Percentiles rank a stretch among this genome's conserved stretches.
Evolutionary conservation across 2,329 filamentous ascomycete species (phyloP).

Genomic region (Thielaviopsis cerberus): DNA sequence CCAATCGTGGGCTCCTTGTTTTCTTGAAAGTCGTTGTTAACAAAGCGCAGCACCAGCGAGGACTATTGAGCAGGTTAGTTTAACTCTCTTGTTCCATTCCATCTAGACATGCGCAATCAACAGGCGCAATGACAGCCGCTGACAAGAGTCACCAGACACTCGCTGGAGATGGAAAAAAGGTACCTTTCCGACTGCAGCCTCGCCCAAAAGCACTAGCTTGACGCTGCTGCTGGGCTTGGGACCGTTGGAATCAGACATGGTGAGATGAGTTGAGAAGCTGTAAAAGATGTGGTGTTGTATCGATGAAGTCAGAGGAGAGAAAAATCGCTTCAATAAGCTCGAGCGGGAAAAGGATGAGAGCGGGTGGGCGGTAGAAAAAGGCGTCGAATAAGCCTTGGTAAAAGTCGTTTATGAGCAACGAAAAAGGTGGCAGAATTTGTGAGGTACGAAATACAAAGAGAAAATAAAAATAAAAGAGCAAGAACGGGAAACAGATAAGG

Average conservation of each 20-base stretch:
- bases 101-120: background rate
- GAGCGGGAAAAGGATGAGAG: background rate
- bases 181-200: constrained; percentile 97
- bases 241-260: constrained; percentile 34
- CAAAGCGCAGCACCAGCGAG: constrained; percentile 90
- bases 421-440: background rate
- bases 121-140: background rate
- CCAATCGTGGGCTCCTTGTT: constrained; percentile 99
- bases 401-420: background rate
- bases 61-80: constrained; percentile 40
- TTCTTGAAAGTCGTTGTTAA: constrained; percentile 99
- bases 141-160: background rate
- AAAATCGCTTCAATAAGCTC: background rate
- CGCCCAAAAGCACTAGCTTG: constrained; percentile 92
- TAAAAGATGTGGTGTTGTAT: background rate
- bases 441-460: background rate
- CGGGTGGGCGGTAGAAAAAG: background rate
- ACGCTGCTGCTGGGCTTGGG: constrained; percentile 98
- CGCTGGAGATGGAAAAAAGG: background rate
- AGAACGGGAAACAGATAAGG: background rate
- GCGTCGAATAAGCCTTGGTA: background rate
- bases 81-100: background rate
- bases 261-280: constrained; percentile 3
- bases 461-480: background rate
- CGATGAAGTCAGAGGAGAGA: background rate